These are phyloP conservation scores for Mycena belliarum DNA, from an alignment of 768 basidiomycete genomes.

Conservation along the genomic window DNA sequence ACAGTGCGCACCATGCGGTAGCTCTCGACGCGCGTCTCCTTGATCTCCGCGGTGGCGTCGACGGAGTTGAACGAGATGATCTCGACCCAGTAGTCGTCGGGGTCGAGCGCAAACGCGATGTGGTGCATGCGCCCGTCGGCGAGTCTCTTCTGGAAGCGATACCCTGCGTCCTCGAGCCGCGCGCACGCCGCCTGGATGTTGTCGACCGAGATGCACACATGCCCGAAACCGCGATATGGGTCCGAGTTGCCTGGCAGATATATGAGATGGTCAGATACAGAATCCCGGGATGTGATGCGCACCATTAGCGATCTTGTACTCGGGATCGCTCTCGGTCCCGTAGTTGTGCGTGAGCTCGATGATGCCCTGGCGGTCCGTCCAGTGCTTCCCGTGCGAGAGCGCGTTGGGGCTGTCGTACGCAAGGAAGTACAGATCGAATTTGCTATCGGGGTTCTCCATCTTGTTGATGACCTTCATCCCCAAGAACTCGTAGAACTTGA, in stretches of 20 bases:
- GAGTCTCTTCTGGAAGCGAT: slow-evolving; percentile 85
- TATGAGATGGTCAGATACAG: too few relatives aligned
- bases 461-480: slow-evolving; percentile 69
- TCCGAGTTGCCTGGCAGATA: slow-evolving; percentile 71
- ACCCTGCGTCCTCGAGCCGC: slow-evolving; percentile 77
- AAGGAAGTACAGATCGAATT: slow-evolving; percentile 83
- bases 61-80: slow-evolving; percentile 22
- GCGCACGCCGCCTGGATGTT: slow-evolving; percentile 82
- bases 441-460: slow-evolving; percentile 42
- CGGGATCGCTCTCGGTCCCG: slow-evolving; percentile 79
- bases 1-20: slow-evolving; percentile 9
- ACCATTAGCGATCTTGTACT: slow-evolving; percentile 75
- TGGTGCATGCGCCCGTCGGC: slow-evolving; percentile 84
- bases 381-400: slow-evolving; percentile 69
- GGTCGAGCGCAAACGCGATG: slow-evolving; percentile 85
- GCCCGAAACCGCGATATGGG: slow-evolving; percentile 79
- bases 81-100: slow-evolving; percentile 61
- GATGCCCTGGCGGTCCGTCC: slow-evolving; percentile 42
- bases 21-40: slow-evolving; percentile 5
- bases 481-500: slow-evolving; percentile 78
- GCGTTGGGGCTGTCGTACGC: slow-evolving; percentile 53
- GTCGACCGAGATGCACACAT: slow-evolving; percentile 85
- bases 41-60: background rate
- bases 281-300: too few relatives aligned
- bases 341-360: slow-evolving; percentile 90